Conservation (phyloP, 352 stramenopile species). For the Thalassiosira mediterranea region DNA sequence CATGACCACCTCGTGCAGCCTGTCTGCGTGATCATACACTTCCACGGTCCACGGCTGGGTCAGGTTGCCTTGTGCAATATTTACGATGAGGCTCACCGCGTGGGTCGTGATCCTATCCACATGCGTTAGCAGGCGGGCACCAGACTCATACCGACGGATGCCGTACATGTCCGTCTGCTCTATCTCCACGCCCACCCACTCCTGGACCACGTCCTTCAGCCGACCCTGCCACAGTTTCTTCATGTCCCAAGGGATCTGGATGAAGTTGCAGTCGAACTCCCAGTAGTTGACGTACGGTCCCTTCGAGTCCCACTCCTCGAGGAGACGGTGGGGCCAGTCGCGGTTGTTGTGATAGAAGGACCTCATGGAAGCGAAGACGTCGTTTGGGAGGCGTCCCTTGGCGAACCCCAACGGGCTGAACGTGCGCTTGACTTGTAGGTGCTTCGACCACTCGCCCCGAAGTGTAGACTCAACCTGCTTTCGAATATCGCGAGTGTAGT, state of each 20-base stretch:
- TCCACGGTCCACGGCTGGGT: slow-evolving; percentile 80
- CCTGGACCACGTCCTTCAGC: slow-evolving; percentile 72
- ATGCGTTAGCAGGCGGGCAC: slow-evolving; percentile 81
- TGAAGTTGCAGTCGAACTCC: slow-evolving; percentile 64
- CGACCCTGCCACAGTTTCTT: slow-evolving; percentile 79
- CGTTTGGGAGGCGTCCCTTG: slow-evolving; percentile 65
- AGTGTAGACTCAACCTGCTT: slow-evolving; percentile 52
- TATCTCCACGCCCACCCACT: slow-evolving; percentile 76
- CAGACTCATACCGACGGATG: slow-evolving; percentile 79
- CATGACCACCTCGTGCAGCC: slow-evolving; percentile 77
- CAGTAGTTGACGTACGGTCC: slow-evolving; percentile 84
- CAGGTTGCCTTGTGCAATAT: slow-evolving; percentile 82
- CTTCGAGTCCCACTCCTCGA: slow-evolving; percentile 75
- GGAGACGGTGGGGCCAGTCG: slow-evolving; percentile 30
- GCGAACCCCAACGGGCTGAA: slow-evolving; percentile 70
- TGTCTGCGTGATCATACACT: slow-evolving; percentile 75
- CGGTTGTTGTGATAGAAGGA: slow-evolving; percentile 84
- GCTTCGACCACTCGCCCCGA: slow-evolving; percentile 58
- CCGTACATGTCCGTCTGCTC: slow-evolving; percentile 85
- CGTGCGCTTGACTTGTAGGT: slow-evolving; percentile 68
- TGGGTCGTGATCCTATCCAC: slow-evolving; percentile 84
- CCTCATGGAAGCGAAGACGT: slow-evolving; percentile 79
- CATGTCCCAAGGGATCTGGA: slow-evolving; percentile 72
- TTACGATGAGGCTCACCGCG: slow-evolving; percentile 85
- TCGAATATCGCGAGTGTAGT: slow-evolving; percentile 51